These are phyloP conservation scores for Stylonectria norvegica DNA, from an alignment of 2,329 filamentous ascomycete genomes.

Conservation along the genomic window DNA sequence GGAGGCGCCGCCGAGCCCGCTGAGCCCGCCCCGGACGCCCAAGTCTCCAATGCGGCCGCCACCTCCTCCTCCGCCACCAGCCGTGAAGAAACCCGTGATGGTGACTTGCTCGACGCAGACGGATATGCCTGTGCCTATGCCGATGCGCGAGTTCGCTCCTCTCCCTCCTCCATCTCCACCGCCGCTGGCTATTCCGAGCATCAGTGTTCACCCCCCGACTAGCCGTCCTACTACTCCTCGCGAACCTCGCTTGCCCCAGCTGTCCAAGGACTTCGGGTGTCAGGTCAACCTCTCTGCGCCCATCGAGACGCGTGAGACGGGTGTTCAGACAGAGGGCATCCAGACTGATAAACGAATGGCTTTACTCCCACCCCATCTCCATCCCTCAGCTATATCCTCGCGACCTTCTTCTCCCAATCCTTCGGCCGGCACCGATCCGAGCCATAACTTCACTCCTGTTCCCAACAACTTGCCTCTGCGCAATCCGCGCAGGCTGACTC, in stretches of 20 bases:
- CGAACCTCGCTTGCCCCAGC: slow-evolving; percentile 71
- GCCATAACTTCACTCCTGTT: slow-evolving; percentile 49
- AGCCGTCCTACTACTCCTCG: slow-evolving; percentile 79
- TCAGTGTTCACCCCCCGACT: slow-evolving; percentile 84
- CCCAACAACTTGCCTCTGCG: slow-evolving; percentile 55
- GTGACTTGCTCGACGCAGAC: slow-evolving; percentile 63
- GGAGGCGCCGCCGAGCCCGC: slow-evolving; percentile 52
- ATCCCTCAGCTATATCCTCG: slow-evolving; percentile 71
- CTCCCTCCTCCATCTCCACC: slow-evolving; percentile 31
- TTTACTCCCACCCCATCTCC: slow-evolving; percentile 71
- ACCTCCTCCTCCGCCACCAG: slow-evolving; percentile 39
- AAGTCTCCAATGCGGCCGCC: slow-evolving; percentile 45
- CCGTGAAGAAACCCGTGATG: slow-evolving; percentile 38
- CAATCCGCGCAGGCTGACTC: slow-evolving; percentile 55
- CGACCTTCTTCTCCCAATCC: slow-evolving; percentile 54
- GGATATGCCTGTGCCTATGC: slow-evolving; percentile 21
- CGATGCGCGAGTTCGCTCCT: slow-evolving; percentile 10
- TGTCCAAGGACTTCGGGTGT: slow-evolving; percentile 76
- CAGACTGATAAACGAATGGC: slow-evolving; percentile 74
- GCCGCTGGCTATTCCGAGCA: slow-evolving; percentile 68
- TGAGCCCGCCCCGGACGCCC: slow-evolving; percentile 65
- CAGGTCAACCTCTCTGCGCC: slow-evolving; percentile 57
- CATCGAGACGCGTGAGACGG: slow-evolving; percentile 31
- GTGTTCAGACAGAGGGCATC: slow-evolving; percentile 86
- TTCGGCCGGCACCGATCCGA: slow-evolving; percentile 26